Evolutionary conservation across 768 basidiomycete genomes (phyloP), one percentile per base, ranked within the genome.

Genomic region (Russula vinacea): DNA sequence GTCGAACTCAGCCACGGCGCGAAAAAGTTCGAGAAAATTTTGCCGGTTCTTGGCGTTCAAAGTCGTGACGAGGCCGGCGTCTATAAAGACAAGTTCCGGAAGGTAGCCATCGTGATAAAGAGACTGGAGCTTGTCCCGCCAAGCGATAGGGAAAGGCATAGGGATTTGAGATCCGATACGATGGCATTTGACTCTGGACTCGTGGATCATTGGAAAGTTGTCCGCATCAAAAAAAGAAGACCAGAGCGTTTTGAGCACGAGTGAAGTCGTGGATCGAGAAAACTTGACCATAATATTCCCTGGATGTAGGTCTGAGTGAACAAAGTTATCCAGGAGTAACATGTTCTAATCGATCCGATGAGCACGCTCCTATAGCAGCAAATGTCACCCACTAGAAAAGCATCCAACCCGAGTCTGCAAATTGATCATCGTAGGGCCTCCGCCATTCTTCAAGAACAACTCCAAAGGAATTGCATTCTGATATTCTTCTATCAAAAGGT

Each of bases 241-340:
- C 69, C 85, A 83, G 56, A 93, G 76, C 68, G 83, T 84, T 67
- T 79, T 76, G 47, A 92, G 74, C 52, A 92, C 78, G 69, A 85
- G 79, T 50, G 78, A 75, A 0, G 92, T 89, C 0, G 85, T 82
- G 10, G 89, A 93, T 73, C 90, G 92, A 72, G 85, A 88, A 78
- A 98, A 98, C 73, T 96, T 97, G 78, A 99, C 85, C 88, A 97
- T 91, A 75, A 98, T 95, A 74, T 98, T 98, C 35, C 96, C 96
- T 3, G 92, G 90, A 73, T 92, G 92, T 24, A 93, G 83, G 72
- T 93, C 92, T 4, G 90, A 81, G 73, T 98, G 97, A 11, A 96
- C 94, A 75, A 97, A 99, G 75, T 99, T 98, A 75, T 99, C 97
- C 51, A 99, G 79, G 1, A 99, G 79, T 22, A 99, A 84, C 97